phyloP scores from a whole-genome alignment of 306 rosid species.

The Leucaena leucocephala region DNA sequence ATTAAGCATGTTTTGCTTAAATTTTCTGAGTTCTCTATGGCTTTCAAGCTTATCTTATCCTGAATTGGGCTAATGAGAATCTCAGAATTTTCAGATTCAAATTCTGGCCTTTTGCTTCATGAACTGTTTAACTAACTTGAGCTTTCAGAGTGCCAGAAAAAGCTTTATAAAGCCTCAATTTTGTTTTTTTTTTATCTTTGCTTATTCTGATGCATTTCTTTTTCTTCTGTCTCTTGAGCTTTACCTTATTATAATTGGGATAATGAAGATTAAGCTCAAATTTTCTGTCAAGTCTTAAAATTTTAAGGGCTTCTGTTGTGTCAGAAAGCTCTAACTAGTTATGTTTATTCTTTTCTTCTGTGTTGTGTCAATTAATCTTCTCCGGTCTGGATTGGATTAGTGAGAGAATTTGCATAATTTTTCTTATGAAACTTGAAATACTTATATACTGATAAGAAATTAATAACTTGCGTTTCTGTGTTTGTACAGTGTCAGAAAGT shows the following conservation, averaged over 20 bases:
- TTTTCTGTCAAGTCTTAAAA: background rate
- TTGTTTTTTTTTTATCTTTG: background rate
- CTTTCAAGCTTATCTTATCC: background rate
- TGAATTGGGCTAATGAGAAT: background rate
- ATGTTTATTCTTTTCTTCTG: slow-evolving; percentile 21
- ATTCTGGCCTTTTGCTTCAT: background rate
- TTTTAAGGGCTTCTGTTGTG: background rate
- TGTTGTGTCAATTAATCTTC: background rate
- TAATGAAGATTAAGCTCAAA: background rate
- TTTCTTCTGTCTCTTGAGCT: background rate
- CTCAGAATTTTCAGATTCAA: background rate
- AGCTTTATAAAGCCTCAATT: background rate
- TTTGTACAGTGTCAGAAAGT: slow-evolving; percentile 12
- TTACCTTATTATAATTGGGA: background rate
- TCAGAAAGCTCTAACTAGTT: background rate
- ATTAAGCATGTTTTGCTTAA: background rate
- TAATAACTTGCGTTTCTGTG: slow-evolving; percentile 9
- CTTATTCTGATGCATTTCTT: background rate
- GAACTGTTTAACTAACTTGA: background rate
- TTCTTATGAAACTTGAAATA: background rate
- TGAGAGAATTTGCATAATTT: background rate
- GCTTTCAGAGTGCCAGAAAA: background rate
- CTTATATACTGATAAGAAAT: slow-evolving; percentile 2
- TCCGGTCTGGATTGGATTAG: slow-evolving; percentile 1
- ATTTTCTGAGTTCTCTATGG: background rate